phyloP scores from a whole-genome alignment of 306 rosid species.

The Quercus aquifolioides region DNA sequence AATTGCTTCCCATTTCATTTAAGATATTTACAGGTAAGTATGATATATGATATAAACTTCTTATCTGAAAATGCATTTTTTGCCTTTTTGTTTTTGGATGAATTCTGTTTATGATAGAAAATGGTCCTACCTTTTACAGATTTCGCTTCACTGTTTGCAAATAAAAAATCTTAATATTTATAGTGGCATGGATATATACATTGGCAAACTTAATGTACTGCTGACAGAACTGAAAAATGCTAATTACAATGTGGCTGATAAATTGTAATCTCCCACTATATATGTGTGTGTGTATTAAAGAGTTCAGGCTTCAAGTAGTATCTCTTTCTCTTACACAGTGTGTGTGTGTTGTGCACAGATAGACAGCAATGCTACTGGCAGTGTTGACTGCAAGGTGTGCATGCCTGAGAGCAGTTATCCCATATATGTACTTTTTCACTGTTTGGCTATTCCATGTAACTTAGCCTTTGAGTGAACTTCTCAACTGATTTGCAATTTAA shows the following conservation, averaged over 20 bases:
- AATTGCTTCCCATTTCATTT: too few species aligned
- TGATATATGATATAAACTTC: background rate
- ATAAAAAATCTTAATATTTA: background rate
- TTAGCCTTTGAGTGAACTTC: background rate
- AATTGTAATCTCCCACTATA: too few species aligned
- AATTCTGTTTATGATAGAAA: background rate
- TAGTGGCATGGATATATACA: background rate
- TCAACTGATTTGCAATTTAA: background rate
- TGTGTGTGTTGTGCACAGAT: background rate
- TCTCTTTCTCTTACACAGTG: background rate
- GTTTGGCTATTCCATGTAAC: background rate
- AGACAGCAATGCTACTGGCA: background rate
- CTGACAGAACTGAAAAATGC: background rate
- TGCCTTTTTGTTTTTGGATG: too few species aligned
- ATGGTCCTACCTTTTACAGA: background rate
- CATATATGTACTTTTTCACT: background rate
- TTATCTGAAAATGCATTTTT: background rate
- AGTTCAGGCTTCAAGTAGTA: background rate
- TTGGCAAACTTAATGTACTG: background rate
- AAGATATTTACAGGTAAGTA: background rate
- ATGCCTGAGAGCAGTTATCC: background rate
- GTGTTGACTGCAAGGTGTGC: background rate
- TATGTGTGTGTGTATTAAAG: background rate
- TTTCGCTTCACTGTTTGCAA: background rate
- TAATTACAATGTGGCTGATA: background rate